Evolutionary conservation across 768 basidiomycete species (phyloP).

Genomic region (Amanita fuliginea): DNA sequence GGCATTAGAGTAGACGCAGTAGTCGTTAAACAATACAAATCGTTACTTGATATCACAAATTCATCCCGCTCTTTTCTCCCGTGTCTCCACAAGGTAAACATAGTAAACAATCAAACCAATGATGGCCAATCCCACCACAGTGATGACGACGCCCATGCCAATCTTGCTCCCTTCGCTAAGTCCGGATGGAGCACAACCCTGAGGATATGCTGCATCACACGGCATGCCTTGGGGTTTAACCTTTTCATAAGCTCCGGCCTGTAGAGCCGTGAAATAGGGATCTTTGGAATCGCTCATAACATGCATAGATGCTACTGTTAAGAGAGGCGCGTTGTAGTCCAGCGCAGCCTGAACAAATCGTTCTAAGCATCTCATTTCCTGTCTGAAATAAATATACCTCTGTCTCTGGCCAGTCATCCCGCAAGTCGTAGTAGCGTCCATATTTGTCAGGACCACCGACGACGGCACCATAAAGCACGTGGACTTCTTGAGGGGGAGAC

Average conservation of each 20-base stretch:
- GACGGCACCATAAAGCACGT: constrained; percentile 79
- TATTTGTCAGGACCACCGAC: constrained; percentile 76
- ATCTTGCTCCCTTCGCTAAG: constrained; percentile 56
- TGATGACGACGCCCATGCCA: constrained; percentile 58
- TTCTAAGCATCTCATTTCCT: not conserved
- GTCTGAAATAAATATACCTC: constrained; percentile 38
- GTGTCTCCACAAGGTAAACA: constrained; percentile 14
- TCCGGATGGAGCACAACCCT: constrained; percentile 36
- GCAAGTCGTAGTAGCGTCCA: constrained; percentile 75
- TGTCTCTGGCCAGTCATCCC: constrained; percentile 83
- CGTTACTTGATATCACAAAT: not conserved
- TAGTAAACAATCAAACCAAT: constrained; percentile 34
- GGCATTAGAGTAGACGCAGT: not conserved
- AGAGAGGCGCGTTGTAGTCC: constrained; percentile 84
- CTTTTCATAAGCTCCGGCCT: constrained; percentile 54
- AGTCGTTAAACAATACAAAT: not conserved
- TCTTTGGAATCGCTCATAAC: constrained; percentile 56
- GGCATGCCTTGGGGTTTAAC: constrained; percentile 58
- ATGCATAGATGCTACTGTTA: constrained; percentile 76
- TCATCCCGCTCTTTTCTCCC: not conserved
- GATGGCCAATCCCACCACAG: constrained; percentile 49
- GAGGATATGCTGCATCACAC: constrained; percentile 62
- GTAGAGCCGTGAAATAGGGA: constrained; percentile 67
- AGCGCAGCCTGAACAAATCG: constrained; percentile 46
- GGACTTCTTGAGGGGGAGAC: constrained; percentile 56